Conservation (phyloP, 2,329 filamentous ascomycete species). For the Trichoderma guizhouense region DNA sequence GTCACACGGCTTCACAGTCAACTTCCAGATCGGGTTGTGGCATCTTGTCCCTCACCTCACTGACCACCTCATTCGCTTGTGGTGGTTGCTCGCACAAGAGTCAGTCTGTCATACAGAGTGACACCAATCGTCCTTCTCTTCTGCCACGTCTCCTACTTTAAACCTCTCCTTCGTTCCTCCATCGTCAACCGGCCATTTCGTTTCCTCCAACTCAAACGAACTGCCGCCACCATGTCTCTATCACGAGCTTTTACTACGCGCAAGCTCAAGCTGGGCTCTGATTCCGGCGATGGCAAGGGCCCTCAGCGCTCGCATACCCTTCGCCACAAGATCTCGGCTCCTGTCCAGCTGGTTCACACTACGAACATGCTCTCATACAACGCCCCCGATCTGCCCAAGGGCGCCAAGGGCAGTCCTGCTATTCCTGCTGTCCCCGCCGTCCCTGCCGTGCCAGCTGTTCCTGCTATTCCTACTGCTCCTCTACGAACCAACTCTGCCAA, state of each 20-base stretch:
- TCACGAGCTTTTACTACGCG: conserved; percentile 70
- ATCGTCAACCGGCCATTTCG: not conserved
- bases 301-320: conserved; percentile 41
- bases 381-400: conserved; percentile 71
- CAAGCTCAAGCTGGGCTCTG: conserved; percentile 53
- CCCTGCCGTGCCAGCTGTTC: not conserved
- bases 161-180: not conserved
- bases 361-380: conserved; percentile 97
- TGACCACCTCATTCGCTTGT: conserved; percentile 1
- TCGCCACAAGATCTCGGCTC: conserved; percentile 77
- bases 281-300: conserved; percentile 41
- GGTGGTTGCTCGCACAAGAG: not conserved
- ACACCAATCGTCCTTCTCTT: not conserved
- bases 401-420: not conserved
- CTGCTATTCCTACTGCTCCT: not conserved
- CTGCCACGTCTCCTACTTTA: not conserved
- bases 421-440: not conserved
- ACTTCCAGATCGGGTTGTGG: conserved; percentile 19
- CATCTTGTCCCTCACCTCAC: conserved; percentile 5
- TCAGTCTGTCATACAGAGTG: not conserved
- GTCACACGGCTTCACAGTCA: conserved; percentile 17
- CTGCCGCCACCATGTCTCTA: conserved; percentile 49
- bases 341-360: conserved; percentile 83
- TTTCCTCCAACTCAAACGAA: not conserved
- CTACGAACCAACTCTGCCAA: conserved; percentile 51